Evolutionary conservation across 2,329 filamentous ascomycete species (phyloP).

Genomic region (Xylariaceae sp.): DNA sequence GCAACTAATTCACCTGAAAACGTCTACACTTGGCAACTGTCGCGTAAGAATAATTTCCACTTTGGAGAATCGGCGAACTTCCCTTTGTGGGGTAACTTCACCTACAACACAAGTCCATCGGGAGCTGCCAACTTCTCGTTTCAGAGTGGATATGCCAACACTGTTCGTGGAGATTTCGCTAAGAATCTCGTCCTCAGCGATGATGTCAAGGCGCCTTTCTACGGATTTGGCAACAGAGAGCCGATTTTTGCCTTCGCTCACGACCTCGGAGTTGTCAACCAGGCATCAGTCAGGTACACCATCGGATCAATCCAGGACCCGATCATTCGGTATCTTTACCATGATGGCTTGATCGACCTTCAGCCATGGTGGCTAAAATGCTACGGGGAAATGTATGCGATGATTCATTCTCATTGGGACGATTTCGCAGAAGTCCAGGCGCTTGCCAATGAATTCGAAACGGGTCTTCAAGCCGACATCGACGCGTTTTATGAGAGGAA

Average conservation of each 20-base stretch:
- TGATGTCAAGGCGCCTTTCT: constrained; percentile 53
- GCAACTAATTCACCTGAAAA: constrained; percentile 61
- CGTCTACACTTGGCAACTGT: constrained; percentile 55
- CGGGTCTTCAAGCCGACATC: constrained; percentile 60
- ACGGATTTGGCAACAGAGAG: constrained; percentile 61
- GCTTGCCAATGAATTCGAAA: constrained; percentile 63
- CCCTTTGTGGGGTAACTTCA: constrained; percentile 66
- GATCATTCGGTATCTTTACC: constrained; percentile 64
- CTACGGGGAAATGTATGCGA: constrained; percentile 51
- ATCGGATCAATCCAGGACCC: constrained; percentile 67
- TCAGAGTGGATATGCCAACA: constrained; percentile 18
- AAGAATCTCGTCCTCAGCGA: constrained; percentile 57
- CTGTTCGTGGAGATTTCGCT: constrained; percentile 57
- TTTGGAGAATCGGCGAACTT: constrained; percentile 59
- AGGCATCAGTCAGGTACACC: constrained; percentile 58
- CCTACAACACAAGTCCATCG: constrained; percentile 50
- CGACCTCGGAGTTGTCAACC: constrained; percentile 27
- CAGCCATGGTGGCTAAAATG: constrained; percentile 67
- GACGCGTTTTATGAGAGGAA: constrained; percentile 53
- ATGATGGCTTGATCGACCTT: constrained; percentile 64
- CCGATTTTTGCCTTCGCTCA: constrained; percentile 70
- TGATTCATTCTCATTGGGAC: constrained; percentile 64
- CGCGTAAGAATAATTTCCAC: constrained; percentile 66
- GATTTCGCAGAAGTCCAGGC: constrained; percentile 56
- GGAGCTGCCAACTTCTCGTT: constrained; percentile 16